phyloP scores from a whole-genome alignment of 78 protist genomes.

The Chrysochromulina parva region DNA sequence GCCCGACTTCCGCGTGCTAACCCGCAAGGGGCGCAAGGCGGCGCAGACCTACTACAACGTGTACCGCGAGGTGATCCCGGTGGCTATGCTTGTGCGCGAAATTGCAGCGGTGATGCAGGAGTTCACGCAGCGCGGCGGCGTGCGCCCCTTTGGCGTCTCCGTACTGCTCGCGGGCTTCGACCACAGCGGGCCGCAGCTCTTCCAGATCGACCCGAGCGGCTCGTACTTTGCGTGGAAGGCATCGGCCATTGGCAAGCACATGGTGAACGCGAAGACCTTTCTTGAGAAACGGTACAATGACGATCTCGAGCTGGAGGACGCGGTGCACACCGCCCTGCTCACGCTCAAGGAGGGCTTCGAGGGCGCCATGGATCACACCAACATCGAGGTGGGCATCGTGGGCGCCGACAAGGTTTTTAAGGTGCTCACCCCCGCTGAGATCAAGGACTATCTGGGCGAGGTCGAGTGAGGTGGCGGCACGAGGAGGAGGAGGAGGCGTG shows the following conservation, averaged over 20 bases:
- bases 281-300: conserved; percentile 95
- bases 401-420: conserved; percentile 32
- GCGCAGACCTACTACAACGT: conserved; percentile 83
- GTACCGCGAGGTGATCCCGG: conserved; percentile 87
- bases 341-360: conserved; percentile 94
- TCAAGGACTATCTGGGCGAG: conserved; percentile 82
- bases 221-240: conserved; percentile 99
- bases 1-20: conserved; percentile 91
- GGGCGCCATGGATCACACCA: conserved; percentile 79
- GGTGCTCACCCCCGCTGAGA: conserved; percentile 68
- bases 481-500: too few species aligned
- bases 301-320: conserved; percentile 96
- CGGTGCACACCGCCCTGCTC: conserved; percentile 95
- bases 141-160: conserved; percentile 98
- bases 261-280: conserved; percentile 89
- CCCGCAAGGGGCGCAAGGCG: conserved; percentile 87
- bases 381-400: conserved; percentile 93
- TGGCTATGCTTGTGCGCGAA: conserved; percentile 84
- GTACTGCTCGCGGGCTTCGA: conserved; percentile 91
- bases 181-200: conserved; percentile 19
- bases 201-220: conserved; percentile 92
- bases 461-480: conserved; percentile 1
- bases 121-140: conserved; percentile 96
- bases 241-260: conserved; percentile 96
- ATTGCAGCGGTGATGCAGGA: conserved; percentile 98